phyloP scores from a whole-genome alignment of 75 land plant species.

The Sequoiadendron giganteum region DNA sequence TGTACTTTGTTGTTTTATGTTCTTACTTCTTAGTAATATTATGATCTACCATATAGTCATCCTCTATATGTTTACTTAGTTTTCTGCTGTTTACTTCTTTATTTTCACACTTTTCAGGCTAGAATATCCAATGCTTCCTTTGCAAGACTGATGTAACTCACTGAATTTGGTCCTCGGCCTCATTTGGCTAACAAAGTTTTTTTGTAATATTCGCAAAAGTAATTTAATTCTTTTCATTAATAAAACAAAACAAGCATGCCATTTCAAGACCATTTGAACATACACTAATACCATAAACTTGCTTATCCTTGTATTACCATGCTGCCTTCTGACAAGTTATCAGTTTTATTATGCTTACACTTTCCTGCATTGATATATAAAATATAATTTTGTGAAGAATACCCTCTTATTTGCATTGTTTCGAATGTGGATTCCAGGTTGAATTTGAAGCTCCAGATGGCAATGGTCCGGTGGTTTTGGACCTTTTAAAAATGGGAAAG shows the following conservation, averaged over 20 bases:
- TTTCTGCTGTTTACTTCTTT: too few relatives aligned
- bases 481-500: conserved; percentile 80
- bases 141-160: too few relatives aligned
- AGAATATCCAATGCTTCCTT: too few relatives aligned
- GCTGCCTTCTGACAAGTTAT: not conserved
- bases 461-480: conserved; percentile 79
- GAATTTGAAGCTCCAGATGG: conserved; percentile 79
- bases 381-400: not conserved
- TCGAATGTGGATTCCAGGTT: conserved; percentile 31
- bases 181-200: too few relatives aligned
- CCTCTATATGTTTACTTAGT: too few relatives aligned
- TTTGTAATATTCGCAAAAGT: too few relatives aligned
- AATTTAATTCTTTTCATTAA: not conserved
- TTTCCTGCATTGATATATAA: not conserved
- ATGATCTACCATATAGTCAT: too few relatives aligned
- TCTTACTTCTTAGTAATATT: too few relatives aligned
- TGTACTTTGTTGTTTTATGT: too few relatives aligned
- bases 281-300: not conserved
- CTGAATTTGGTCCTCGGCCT: too few relatives aligned
- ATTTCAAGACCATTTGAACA: not conserved
- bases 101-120: too few relatives aligned
- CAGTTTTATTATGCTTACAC: not conserved
- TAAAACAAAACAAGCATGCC: not conserved
- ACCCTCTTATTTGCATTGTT: not conserved
- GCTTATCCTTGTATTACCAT: not conserved